These are phyloP conservation scores for Ceratocystis harringtonii DNA, from an alignment of 2,329 filamentous ascomycete genomes.

Conservation along the genomic window DNA sequence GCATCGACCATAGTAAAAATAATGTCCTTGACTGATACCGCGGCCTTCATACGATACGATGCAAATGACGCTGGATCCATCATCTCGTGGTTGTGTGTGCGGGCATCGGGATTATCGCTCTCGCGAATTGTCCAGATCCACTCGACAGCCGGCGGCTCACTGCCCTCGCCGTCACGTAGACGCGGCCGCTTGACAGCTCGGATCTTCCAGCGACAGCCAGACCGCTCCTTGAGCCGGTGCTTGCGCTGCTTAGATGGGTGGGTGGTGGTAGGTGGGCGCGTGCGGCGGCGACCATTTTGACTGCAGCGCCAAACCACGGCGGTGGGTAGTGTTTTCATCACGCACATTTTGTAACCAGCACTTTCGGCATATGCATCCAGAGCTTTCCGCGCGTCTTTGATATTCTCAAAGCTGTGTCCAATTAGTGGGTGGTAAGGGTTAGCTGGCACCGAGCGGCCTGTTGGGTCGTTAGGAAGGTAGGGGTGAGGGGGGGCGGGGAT, in stretches of 20 bases:
- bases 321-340: conserved; percentile 16
- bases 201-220: conserved; percentile 16
- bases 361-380: conserved; percentile 16
- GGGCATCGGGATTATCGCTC: conserved; percentile 16
- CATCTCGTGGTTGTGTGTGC: conserved; percentile 16
- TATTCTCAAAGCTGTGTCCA: conserved; percentile 15
- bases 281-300: conserved; percentile 14
- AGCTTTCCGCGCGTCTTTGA: conserved; percentile 12
- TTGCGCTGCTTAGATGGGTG: conserved; percentile 15
- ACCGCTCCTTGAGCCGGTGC: conserved; percentile 16
- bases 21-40: conserved; percentile 13
- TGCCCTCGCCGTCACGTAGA: conserved; percentile 18
- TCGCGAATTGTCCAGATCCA: conserved; percentile 17
- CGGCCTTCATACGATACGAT: conserved; percentile 17
- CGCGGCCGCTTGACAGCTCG: conserved; percentile 15
- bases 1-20: conserved; percentile 17
- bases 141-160: conserved; percentile 18
- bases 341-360: conserved; percentile 16
- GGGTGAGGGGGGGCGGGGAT: conserved; percentile 15
- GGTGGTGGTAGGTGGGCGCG: conserved; percentile 3
- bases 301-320: conserved; percentile 17
- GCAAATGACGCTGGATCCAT: conserved; percentile 15
- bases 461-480: conserved; percentile 16
- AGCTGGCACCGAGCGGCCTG: conserved; percentile 14
- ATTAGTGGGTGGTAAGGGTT: conserved; percentile 17